Evolutionary conservation across 352 stramenopile genomes (phyloP), one percentile per base, ranked within the genome.

Genomic region (Aphanomyces euteiches): DNA sequence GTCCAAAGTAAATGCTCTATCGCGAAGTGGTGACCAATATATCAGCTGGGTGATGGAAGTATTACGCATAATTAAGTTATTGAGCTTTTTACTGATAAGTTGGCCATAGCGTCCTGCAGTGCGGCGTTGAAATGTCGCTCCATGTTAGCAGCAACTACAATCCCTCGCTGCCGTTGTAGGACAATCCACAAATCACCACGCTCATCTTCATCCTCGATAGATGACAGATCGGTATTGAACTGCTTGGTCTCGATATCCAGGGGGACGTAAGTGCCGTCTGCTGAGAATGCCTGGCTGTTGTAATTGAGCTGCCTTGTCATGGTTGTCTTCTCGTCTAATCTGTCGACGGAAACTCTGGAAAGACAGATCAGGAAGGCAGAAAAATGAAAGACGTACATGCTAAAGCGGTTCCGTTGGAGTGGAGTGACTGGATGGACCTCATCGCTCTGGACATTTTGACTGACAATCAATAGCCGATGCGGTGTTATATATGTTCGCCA

Each of bases 1-100:
- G 85, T 47, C 87, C 87, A 10, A 93, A 92, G 75, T 95, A 64
- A 73, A 34, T 28, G 28, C 28, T 28, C 28, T 28, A 28, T 28
- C 28, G 28, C 28, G 28, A 28, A 28, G 28, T 2, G 28, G 28
- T 28, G 28, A 28, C 28, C 28, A 28, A 28, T 28, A 28, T 28
- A 28, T 28, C 28, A 28, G 28, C 28, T 28, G 28, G 28, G 28
- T 28, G 28, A 28, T 28, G 28, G 28, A 28, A 28, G 28, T 28
- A 28, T 28, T 28, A 28, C 28, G 28, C 28, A 28, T 28, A 28
- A 28, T 28, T 28, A 28, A 28, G 28, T 28, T 28, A 28, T 28
- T 28, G 28, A 28, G 28, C 28, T 28, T 28, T 28, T 2, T 2
- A 28, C 28, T 28, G 43, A 50, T 50, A 50, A n/a, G 17, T n/a